Conservation (phyloP, 1,284 basidiomycete genomes). For the Gastroboletus turbinatus region DNA sequence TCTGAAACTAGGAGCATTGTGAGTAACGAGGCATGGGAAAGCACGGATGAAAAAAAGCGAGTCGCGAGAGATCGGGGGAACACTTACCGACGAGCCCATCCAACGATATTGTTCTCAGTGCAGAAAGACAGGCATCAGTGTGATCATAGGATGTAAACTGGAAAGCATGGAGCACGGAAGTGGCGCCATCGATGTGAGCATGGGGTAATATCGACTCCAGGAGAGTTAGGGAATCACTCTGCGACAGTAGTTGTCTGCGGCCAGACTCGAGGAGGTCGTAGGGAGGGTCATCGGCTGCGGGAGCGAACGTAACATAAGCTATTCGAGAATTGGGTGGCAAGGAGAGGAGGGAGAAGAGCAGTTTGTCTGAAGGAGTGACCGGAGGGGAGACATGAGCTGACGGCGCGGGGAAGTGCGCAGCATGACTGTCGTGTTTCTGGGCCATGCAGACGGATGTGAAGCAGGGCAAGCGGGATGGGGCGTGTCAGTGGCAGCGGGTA, state of each 20-base stretch:
- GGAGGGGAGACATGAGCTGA: constrained; percentile 24
- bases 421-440: constrained; percentile 28
- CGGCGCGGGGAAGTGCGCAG: constrained; percentile 8
- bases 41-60: neutral
- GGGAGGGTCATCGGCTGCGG: constrained; percentile 30
- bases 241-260: constrained; percentile 46
- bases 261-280: constrained; percentile 55
- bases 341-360: constrained; percentile 41
- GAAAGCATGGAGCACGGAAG: constrained; percentile 54
- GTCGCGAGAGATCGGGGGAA: neutral
- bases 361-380: constrained; percentile 33
- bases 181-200: constrained; percentile 44
- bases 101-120: constrained; percentile 38
- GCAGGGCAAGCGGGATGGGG: constrained; percentile 1
- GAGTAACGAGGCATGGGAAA: neutral
- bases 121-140: constrained; percentile 31
- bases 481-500: neutral
- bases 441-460: constrained; percentile 25
- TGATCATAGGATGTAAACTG: constrained; percentile 42
- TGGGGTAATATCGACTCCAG: constrained; percentile 51
- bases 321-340: constrained; percentile 40
- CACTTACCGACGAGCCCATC: constrained; percentile 54
- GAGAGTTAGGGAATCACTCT: constrained; percentile 38
- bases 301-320: constrained; percentile 46
- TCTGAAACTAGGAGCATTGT: constrained; percentile 35